phyloP scores from a whole-genome alignment of 169 alveolate genomes.

The Cytauxzoon felis region DNA sequence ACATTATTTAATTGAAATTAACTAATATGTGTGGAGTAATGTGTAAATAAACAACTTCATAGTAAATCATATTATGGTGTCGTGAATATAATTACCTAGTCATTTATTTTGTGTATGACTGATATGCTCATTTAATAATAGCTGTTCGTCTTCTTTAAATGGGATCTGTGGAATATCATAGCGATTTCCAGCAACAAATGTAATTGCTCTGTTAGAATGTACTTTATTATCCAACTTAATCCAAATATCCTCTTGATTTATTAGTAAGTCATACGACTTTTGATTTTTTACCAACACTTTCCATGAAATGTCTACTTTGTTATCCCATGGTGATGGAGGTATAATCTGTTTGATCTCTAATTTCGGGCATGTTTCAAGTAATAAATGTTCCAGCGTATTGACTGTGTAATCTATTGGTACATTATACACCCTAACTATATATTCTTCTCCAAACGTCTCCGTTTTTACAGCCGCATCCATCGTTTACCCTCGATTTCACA shows the following conservation, averaged over 20 bases:
- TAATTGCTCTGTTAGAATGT: conserved; percentile 7
- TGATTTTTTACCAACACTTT: conserved; percentile 12
- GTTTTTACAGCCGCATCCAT: neutral
- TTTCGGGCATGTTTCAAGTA: neutral
- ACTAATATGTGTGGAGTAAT: neutral
- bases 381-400: conserved; percentile 9
- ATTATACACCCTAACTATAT: conserved; percentile 41
- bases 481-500: too few species aligned
- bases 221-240: conserved; percentile 2
- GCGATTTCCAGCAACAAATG: conserved; percentile 48
- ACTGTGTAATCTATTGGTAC: conserved; percentile 34
- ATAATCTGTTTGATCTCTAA: neutral
- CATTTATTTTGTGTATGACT: neutral
- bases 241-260: conserved; percentile 26
- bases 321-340: conserved; percentile 51
- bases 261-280: conserved; percentile 3
- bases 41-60: conserved; percentile 5
- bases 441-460: neutral
- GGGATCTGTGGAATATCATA: conserved; percentile 46
- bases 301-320: conserved; percentile 18
- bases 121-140: conserved; percentile 10
- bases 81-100: neutral
- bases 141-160: conserved; percentile 40
- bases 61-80: conserved; percentile 1
- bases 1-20: neutral